phyloP scores from a whole-genome alignment of 2,329 filamentous ascomycete species.

The Ophiocordyceps camponoti-saundersi region DNA sequence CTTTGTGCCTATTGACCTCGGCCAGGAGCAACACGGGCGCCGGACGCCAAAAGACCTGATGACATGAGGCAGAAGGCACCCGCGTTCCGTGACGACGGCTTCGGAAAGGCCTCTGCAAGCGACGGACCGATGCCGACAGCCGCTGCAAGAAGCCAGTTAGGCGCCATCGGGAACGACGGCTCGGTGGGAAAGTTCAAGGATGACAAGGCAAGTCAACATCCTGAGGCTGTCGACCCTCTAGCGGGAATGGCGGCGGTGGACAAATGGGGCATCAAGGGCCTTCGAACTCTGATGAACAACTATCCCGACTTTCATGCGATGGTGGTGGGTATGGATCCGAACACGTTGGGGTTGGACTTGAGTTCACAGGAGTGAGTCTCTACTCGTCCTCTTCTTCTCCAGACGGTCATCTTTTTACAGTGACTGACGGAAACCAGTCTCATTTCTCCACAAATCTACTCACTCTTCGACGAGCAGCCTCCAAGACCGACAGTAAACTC shows the following conservation, averaged over 20 bases:
- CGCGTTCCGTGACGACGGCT: conserved; percentile 25
- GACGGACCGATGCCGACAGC: conserved; percentile 15
- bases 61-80: conserved; percentile 27
- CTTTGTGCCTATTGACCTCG: conserved; percentile 6
- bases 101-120: conserved; percentile 14
- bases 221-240: conserved; percentile 37
- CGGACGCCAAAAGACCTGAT: conserved; percentile 19
- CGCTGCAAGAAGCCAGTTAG: conserved; percentile 23
- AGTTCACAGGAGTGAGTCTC: conserved; percentile 36
- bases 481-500: conserved; percentile 34
- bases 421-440: conserved; percentile 19
- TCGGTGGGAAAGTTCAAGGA: conserved; percentile 23
- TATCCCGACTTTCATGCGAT: conserved; percentile 46
- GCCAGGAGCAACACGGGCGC: conserved; percentile 19
- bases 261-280: conserved; percentile 48
- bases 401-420: background rate
- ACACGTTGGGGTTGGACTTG: conserved; percentile 39
- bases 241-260: conserved; percentile 44
- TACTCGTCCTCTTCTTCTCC: background rate
- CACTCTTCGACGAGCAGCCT: conserved; percentile 41
- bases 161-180: conserved; percentile 29
- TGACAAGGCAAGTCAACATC: conserved; percentile 19
- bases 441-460: conserved; percentile 43
- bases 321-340: conserved; percentile 41
- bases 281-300: conserved; percentile 46